A percentile compares a stretch with the other conserved stretches of the same genome.
Conservation (phyloP, 805 yeast genomes). For the Candida awuae region DNA sequence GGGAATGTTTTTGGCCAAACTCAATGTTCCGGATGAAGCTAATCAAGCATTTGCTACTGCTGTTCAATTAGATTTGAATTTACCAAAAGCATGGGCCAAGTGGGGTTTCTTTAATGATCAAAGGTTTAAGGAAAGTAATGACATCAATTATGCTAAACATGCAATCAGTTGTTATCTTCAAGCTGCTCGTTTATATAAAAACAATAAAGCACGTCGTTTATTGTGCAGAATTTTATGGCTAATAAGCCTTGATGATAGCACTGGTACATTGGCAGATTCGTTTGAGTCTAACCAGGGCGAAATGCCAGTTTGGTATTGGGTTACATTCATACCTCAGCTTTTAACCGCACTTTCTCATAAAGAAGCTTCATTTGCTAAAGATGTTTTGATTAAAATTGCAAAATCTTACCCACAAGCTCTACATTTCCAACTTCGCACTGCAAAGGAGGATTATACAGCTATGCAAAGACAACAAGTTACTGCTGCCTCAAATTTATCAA, state of each 20-base stretch:
- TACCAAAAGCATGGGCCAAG: slow-evolving; percentile 99
- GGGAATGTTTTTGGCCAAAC: slow-evolving; percentile 94
- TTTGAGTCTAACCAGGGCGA: slow-evolving; percentile 92
- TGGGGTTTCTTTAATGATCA: slow-evolving; percentile 97
- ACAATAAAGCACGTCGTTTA: slow-evolving; percentile 79
- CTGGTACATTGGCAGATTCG: slow-evolving; percentile 74
- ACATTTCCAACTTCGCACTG: slow-evolving; percentile 91
- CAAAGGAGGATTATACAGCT: slow-evolving; percentile 87
- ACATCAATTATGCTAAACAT: slow-evolving; percentile 78
- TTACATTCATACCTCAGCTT: slow-evolving; percentile 91
- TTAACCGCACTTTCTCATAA: slow-evolving; percentile 82
- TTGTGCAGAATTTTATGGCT: slow-evolving; percentile 90
- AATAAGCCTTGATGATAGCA: slow-evolving; percentile 79
- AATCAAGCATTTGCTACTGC: slow-evolving; percentile 98
- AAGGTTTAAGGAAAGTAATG: slow-evolving; percentile 72
- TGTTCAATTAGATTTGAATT: slow-evolving; percentile 85
- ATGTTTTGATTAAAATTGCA: slow-evolving; percentile 83
- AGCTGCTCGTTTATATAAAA: slow-evolving; percentile 95
- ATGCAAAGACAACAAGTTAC: slow-evolving; percentile 56
- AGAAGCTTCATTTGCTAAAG: slow-evolving; percentile 85
- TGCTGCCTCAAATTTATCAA: no score
- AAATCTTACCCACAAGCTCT: slow-evolving; percentile 96
- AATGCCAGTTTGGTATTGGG: slow-evolving; percentile 99
- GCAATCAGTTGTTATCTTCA: slow-evolving; percentile 94
- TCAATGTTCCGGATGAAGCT: slow-evolving; percentile 88